These are phyloP conservation scores for Phylloporus sp. DNA, from an alignment of 1,284 basidiomycete species.

Conservation along the genomic window DNA sequence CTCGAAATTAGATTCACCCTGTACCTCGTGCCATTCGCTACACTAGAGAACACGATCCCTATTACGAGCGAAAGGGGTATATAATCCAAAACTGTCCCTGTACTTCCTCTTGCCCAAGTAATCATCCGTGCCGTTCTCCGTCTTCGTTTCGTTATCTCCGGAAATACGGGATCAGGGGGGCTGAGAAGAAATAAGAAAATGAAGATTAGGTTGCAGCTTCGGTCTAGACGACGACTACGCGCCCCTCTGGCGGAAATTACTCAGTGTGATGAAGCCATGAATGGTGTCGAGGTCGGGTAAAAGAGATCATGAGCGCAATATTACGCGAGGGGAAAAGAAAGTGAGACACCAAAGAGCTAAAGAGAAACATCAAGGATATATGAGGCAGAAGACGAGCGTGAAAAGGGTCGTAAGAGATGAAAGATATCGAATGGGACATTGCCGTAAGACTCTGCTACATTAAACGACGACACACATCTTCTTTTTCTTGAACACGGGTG, in stretches of 20 bases:
- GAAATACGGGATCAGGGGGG: slow-evolving; percentile 14
- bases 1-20: slow-evolving; percentile 15
- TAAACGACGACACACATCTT: slow-evolving; percentile 86
- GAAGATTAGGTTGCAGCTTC: slow-evolving; percentile 32
- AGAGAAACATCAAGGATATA: slow-evolving; percentile 42
- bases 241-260: slow-evolving; percentile 31
- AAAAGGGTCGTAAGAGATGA: slow-evolving; percentile 40
- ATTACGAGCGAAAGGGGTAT: slow-evolving; percentile 25
- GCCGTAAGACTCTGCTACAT: slow-evolving; percentile 39
- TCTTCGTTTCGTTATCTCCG: slow-evolving; percentile 18
- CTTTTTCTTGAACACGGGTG: slow-evolving; percentile 88
- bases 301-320: slow-evolving; percentile 28
- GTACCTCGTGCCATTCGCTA: slow-evolving; percentile 9
- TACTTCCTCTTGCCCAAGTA: slow-evolving; percentile 25
- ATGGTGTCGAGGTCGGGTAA: slow-evolving; percentile 30
- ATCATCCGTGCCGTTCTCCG: slow-evolving; percentile 19
- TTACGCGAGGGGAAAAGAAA: slow-evolving; percentile 24
- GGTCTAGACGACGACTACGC: slow-evolving; percentile 28
- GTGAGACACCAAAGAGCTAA: slow-evolving; percentile 26
- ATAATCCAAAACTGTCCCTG: slow-evolving; percentile 19
- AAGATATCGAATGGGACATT: slow-evolving; percentile 39
- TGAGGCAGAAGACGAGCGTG: slow-evolving; percentile 37
- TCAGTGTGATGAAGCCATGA: slow-evolving; percentile 29
- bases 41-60: slow-evolving; percentile 23
- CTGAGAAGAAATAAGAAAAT: slow-evolving; percentile 17